Percentiles rank a stretch among this genome's conserved stretches.
Conservation (phyloP, 2,329 filamentous ascomycete species). For the Ceratocystiopsis sp. region DNA sequence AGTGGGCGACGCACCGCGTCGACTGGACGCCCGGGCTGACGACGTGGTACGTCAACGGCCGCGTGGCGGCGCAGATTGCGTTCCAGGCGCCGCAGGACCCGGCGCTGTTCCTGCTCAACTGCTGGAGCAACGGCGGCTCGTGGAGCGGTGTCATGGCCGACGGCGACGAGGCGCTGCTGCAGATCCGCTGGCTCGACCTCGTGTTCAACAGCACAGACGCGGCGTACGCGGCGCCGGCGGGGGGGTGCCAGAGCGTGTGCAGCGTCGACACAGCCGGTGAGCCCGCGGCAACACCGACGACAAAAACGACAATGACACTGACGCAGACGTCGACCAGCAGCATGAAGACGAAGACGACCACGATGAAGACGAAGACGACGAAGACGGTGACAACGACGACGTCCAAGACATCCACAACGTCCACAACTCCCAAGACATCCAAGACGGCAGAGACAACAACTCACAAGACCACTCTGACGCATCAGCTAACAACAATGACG, state of each 20-base stretch:
- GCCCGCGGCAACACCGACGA: constrained; percentile 17
- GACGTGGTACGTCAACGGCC: constrained; percentile 31
- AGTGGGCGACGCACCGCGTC: constrained; percentile 33
- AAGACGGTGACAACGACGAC: no score
- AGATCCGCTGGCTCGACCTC: constrained; percentile 35
- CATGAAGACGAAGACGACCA: no score
- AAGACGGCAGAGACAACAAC: no score
- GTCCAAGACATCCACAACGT: no score
- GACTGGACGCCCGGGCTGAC: constrained; percentile 30
- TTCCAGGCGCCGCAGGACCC: constrained; percentile 30
- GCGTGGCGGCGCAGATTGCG: constrained; percentile 24
- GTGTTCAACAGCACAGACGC: constrained; percentile 25
- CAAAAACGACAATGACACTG: no score
- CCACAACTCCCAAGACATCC: no score
- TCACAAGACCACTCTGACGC: no score
- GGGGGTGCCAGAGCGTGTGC: constrained; percentile 18
- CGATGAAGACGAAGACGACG: no score
- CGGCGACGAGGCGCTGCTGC: constrained; percentile 24
- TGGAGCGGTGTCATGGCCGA: constrained; percentile 31
- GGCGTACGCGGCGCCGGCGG: constrained; percentile 7
- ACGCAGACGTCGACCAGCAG: no score
- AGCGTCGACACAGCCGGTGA: constrained; percentile 21
- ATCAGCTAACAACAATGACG: no score
- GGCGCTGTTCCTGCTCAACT: constrained; percentile 30
- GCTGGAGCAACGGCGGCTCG: constrained; percentile 33